Evolutionary conservation across 2,329 filamentous ascomycete genomes (phyloP), one percentile per base, ranked within the genome.

Genomic region (Trichophyton verrucosum): DNA sequence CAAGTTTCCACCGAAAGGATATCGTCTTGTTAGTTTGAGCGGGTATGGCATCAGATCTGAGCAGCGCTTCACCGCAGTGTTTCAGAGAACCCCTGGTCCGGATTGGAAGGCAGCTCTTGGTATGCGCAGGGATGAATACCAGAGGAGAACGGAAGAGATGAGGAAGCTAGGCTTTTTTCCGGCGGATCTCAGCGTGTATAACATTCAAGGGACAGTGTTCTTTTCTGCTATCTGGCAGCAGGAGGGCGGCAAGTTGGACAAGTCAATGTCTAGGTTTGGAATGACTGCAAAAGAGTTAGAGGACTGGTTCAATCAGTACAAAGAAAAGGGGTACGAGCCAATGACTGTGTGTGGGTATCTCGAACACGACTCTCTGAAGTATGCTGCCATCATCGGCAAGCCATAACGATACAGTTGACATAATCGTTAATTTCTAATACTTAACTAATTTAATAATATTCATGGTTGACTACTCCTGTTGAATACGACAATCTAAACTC

Each of bases 201-300:
- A 20, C 17, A 8, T 24, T 17, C 58, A 42, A 13, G 59, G 44
- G 30, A 38, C 60, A 33, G 55, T 60, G 38, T 60, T 49, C 7
- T 64, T 57, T 40, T 44, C 60, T 8, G 61, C 30, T 2, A 62
- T 64, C 27, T 64, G 61, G 61, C 58, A 63, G 27, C 60, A 58
- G 40, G 22, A 63, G 60, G 62, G 53, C 1, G 44, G 5, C 4
- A 22, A 47, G 44, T 17, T 20, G 3, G 44, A 17, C 8, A 47
- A 47, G 20, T 17, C 44, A 7, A 22, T 59, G n/a, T 27, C 59
- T 47, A 60, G 59, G 33, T 47, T 44, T 22, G 63, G 62, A 3
- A 40, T 63, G 13, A 63, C 20, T 11, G 58, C 55, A 42, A 3
- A 9, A 22, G 30, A 60, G 42, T 61, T 56, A 22, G 59, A 56